Conservation (phyloP, 1,139 yeast genomes). For the Magnusiomyces paraingens region DNA sequence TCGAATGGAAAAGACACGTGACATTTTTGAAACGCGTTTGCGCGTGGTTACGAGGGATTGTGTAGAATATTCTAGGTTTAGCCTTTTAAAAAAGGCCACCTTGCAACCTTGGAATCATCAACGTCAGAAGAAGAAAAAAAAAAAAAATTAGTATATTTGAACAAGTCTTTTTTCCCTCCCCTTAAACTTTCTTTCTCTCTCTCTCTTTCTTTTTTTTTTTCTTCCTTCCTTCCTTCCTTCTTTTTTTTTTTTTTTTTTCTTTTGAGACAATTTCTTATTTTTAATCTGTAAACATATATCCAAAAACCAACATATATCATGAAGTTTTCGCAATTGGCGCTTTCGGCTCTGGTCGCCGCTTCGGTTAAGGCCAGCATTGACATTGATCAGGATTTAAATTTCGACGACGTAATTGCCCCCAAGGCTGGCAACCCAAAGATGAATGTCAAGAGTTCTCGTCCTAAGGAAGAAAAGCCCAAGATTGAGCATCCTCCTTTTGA, state of each 20-base stretch:
- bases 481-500: conserved; percentile 11
- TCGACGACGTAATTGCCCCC: conserved; percentile 1
- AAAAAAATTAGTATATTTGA: too few species aligned
- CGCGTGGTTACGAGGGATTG: too few species aligned
- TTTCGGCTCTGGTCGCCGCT: conserved; percentile 12
- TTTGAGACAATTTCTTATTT: not conserved
- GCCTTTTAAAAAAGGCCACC: conserved; percentile 2
- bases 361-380: conserved; percentile 6
- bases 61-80: too few species aligned
- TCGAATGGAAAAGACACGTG: too few species aligned
- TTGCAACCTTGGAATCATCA: not conserved
- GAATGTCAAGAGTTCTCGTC: not conserved
- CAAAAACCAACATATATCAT: conserved; percentile 1
- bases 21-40: too few species aligned
- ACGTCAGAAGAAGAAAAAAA: too few species aligned
- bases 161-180: not conserved
- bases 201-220: not conserved
- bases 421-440: too few species aligned
- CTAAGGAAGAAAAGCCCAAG: conserved; percentile 3
- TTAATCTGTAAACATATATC: not conserved
- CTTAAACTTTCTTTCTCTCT: not conserved
- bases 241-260: not conserved
- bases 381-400: not conserved
- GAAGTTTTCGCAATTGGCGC: conserved; percentile 13
- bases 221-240: not conserved